phyloP scores from a whole-genome alignment of 495 filamentous ascomycete genomes.

The Penicillium dipodomyicola region DNA sequence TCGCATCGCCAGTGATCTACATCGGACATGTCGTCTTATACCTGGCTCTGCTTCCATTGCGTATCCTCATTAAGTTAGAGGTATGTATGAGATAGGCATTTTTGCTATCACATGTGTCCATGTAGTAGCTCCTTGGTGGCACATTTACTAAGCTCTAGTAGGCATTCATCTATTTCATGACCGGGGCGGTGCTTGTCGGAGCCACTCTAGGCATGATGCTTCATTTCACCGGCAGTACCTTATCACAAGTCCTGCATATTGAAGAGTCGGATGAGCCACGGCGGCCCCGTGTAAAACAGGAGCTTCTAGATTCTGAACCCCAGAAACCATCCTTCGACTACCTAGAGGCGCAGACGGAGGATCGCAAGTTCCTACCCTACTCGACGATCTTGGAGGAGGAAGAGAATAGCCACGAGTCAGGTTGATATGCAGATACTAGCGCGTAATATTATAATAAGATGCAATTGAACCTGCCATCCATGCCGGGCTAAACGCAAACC shows the following conservation, averaged over 20 bases:
- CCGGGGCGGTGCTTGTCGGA: constrained; percentile 24
- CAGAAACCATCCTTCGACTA: constrained; percentile 32
- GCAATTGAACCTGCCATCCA: background rate
- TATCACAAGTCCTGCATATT: constrained; percentile 21
- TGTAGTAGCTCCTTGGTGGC: background rate
- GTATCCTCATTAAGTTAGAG: constrained; percentile 59
- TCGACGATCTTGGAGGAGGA: constrained; percentile 69
- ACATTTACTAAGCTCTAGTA: constrained; percentile 13
- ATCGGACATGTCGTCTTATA: constrained; percentile 37
- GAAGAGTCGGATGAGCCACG: constrained; percentile 13
- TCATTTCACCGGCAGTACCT: constrained; percentile 15
- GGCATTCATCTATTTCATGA: constrained; percentile 28
- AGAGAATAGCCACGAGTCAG: constrained; percentile 37
- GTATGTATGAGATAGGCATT: constrained; percentile 38
- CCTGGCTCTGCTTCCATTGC: constrained; percentile 38
- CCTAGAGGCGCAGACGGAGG: constrained; percentile 35
- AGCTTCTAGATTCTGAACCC: constrained; percentile 8
- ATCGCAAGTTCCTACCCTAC: constrained; percentile 41
- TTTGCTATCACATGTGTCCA: background rate
- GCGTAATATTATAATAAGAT: background rate
- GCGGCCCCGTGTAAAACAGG: constrained; percentile 8
- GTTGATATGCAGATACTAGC: constrained; percentile 7
- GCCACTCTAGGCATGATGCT: constrained; percentile 22
- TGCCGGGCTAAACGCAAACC: background rate
- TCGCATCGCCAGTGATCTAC: constrained; percentile 48